Base-by-base conservation (phyloP, 1,284 basidiomycete species). In the Neonothopanus nambi region DNA sequence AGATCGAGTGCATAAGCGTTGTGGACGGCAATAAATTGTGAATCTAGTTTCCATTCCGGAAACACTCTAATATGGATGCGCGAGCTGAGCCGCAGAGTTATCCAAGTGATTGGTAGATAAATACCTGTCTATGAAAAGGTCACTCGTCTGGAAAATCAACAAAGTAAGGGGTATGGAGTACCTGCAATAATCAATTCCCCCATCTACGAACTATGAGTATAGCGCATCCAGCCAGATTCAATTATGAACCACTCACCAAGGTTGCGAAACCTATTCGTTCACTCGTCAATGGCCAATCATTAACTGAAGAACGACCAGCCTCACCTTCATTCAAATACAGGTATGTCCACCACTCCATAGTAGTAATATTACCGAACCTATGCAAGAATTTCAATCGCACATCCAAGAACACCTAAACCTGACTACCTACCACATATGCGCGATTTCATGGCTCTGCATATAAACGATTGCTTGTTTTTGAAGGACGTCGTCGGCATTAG, bases 261-360 rank as follows among this genome's bases (percentile, higher is more conserved):
- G 87, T 89, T 2, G 95, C 95, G 67, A 98, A 98, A 18, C 93
- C 92, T 84, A 74, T 56, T 20, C 47, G 52, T 26, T 38, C 40
- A 39, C 52, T 17, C 37, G 30, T 53, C 76, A 28, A 48, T 17
- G 24, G 30, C 30, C 30, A 9, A 33, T 13, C 2, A 33, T 2
- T 33, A 33, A n/a, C n/a, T 7, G 40, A 12, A 30, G 1, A 20
- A 28, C 13, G 30, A 6, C 33, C 8, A 15, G n/a, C 50, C 65
- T 36, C 46, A 81, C 84, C 86, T 80, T 91, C 87, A 59, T 93
- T 93, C 64, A 95, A 75, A 67, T 89, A 94, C 41, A 95, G 76
- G 69, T 91, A 89, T 61, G 93, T 89, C 93, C 94, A 96, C 93
- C 93, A 97, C 63, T 84, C 83, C 89, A 95, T 94, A 1, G 93